These are phyloP conservation scores for Guadua angustifolia DNA, from an alignment of 176 grass and related monocot genomes.

Conservation along the genomic window DNA sequence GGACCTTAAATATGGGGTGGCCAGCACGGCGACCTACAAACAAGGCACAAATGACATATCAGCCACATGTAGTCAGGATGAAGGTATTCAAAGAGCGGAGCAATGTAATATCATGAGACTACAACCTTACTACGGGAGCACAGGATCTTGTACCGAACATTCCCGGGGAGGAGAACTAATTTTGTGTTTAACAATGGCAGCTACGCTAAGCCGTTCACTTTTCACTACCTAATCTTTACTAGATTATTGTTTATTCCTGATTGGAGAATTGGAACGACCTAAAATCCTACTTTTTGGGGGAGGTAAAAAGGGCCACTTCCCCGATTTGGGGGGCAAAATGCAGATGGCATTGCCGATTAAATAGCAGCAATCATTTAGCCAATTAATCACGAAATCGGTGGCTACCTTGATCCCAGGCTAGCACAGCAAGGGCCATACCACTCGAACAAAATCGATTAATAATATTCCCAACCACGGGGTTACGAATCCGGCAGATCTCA, in stretches of 20 bases:
- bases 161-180: slow-evolving; percentile 26
- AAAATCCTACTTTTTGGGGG: slow-evolving; percentile 7
- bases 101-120: slow-evolving; percentile 35
- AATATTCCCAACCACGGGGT: neutral
- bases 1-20: slow-evolving; percentile 15
- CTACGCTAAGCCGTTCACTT: slow-evolving; percentile 25
- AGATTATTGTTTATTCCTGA: neutral
- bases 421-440: neutral
- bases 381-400: slow-evolving; percentile 19
- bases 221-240: slow-evolving; percentile 24
- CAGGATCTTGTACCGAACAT: slow-evolving; percentile 37
- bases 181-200: slow-evolving; percentile 38
- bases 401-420: neutral
- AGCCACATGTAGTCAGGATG: slow-evolving; percentile 15
- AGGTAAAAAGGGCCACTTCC: neutral
- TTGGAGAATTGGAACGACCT: neutral
- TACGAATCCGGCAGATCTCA: slow-evolving; percentile 32
- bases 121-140: slow-evolving; percentile 16
- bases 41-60: neutral
- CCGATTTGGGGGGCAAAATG: neutral
- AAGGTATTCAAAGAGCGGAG: slow-evolving; percentile 40
- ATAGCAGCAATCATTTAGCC: neutral
- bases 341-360: neutral
- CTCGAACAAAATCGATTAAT: neutral
- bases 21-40: slow-evolving; percentile 14